phyloP scores from a whole-genome alignment of 2,329 filamentous ascomycete species.

The Penicillium sp. region DNA sequence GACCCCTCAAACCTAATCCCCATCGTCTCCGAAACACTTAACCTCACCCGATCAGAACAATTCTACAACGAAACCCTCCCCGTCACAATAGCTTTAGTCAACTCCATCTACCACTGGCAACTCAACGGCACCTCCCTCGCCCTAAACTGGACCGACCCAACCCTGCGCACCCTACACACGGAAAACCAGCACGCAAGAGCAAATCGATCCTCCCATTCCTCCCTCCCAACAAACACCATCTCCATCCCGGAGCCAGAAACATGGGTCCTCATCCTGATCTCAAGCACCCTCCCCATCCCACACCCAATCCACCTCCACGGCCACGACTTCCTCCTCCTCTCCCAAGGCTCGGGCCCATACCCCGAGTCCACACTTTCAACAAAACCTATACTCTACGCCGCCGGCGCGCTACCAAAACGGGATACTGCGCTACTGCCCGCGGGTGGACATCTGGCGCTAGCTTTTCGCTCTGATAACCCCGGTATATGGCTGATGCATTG shows the following conservation, averaged over 20 bases:
- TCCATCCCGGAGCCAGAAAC: neutral
- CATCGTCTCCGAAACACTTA: constrained; percentile 21
- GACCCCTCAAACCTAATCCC: constrained; percentile 27
- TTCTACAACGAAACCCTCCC: constrained; percentile 16
- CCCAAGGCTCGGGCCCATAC: neutral
- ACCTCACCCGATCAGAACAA: constrained; percentile 3
- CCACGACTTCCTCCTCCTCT: constrained; percentile 9
- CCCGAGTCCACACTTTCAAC: neutral
- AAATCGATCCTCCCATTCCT: neutral
- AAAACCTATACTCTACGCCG: neutral
- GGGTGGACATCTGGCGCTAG: constrained; percentile 3
- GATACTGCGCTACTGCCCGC: constrained; percentile 7
- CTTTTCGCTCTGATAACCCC: constrained; percentile 13
- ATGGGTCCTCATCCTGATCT: constrained; percentile 9
- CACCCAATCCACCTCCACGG: constrained; percentile 15
- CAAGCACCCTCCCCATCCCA: constrained; percentile 1
- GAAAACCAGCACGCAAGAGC: neutral
- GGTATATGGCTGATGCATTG: constrained; percentile 18
- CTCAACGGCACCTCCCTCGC: constrained; percentile 54
- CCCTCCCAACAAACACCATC: constrained; percentile 1
- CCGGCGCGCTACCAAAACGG: constrained; percentile 2
- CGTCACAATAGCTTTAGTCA: constrained; percentile 17
- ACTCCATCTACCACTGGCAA: constrained; percentile 23
- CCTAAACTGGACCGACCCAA: constrained; percentile 13
- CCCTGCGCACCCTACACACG: neutral